Evolutionary conservation across 495 filamentous ascomycete species (phyloP).

Genomic region (Penicillium atrosanguineum): DNA sequence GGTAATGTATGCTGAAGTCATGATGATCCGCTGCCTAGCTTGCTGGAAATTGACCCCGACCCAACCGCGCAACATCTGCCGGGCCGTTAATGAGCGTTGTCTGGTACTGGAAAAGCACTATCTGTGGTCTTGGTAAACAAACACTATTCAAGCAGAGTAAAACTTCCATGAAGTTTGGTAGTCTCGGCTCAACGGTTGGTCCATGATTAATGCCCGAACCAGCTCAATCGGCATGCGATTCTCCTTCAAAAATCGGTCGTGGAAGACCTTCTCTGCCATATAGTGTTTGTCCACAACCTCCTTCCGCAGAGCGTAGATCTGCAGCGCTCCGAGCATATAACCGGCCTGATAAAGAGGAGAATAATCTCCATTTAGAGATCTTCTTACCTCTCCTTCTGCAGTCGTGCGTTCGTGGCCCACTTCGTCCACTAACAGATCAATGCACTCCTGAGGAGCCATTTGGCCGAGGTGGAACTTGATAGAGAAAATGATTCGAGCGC

Average conservation of each 20-base stretch:
- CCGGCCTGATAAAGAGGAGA: slow-evolving; percentile 51
- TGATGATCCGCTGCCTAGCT: too few relatives aligned
- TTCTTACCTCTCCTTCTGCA: slow-evolving; percentile 54
- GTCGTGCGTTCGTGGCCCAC: slow-evolving; percentile 54
- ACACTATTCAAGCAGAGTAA: too few relatives aligned
- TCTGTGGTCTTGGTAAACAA: too few relatives aligned
- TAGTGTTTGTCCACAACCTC: slow-evolving; percentile 28
- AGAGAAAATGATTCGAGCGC: slow-evolving; percentile 50
- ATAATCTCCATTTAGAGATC: slow-evolving; percentile 45
- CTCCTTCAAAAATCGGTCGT: slow-evolving; percentile 43
- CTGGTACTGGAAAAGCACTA: too few relatives aligned
- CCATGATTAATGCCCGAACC: slow-evolving; percentile 39
- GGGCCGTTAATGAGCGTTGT: too few relatives aligned
- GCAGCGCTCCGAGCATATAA: slow-evolving; percentile 52
- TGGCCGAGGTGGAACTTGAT: slow-evolving; percentile 50
- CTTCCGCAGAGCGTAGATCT: slow-evolving; percentile 39
- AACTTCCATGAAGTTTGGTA: slow-evolving; percentile 16
- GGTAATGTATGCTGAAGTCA: too few relatives aligned
- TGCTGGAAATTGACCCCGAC: too few relatives aligned
- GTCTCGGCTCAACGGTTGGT: slow-evolving; percentile 5
- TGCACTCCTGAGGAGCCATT: slow-evolving; percentile 45
- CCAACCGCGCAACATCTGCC: too few relatives aligned
- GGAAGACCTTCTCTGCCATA: slow-evolving; percentile 47
- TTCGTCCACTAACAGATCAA: slow-evolving; percentile 36
- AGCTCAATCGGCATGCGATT: slow-evolving; percentile 54